Evolutionary conservation across 192 early-diverging fungal species (phyloP).

Genomic region (Haplosporangium gracile): DNA sequence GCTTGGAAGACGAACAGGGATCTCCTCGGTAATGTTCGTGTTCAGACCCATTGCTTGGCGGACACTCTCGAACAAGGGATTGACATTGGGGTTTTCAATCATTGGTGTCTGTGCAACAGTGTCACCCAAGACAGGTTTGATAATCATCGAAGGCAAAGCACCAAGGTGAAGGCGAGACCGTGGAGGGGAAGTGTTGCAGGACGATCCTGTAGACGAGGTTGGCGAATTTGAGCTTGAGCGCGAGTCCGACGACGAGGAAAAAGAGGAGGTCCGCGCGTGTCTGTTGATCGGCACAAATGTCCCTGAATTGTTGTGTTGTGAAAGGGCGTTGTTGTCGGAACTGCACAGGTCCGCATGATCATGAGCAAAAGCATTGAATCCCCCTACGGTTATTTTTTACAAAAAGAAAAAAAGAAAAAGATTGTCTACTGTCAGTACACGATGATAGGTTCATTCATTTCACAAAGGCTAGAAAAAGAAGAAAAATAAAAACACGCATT

Average conservation of each 20-base stretch:
- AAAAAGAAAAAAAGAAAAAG: background rate
- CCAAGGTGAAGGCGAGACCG: constrained; percentile 37
- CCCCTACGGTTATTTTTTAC: constrained; percentile 52
- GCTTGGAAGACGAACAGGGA: constrained; percentile 65
- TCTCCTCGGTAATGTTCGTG: constrained; percentile 66
- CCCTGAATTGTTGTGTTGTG: background rate
- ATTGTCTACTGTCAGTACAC: background rate
- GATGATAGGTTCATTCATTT: too few relatives aligned
- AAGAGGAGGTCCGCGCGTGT: background rate
- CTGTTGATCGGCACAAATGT: background rate
- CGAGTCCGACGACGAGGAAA: background rate
- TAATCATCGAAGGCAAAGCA: constrained; percentile 29
- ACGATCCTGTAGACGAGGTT: background rate
- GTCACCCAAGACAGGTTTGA: constrained; percentile 31
- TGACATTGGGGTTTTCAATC: constrained; percentile 66
- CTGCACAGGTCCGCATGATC: constrained; percentile 51
- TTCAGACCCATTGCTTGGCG: constrained; percentile 68
- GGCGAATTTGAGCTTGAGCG: background rate
- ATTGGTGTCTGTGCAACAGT: constrained; percentile 62
- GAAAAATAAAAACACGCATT: background rate
- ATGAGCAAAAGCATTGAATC: constrained; percentile 57
- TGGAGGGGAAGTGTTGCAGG: background rate
- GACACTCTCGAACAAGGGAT: constrained; percentile 72
- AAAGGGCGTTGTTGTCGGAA: background rate
- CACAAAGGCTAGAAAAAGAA: too few relatives aligned